Evolutionary conservation across 768 basidiomycete genomes (phyloP).

Genomic region (Artomyces pyxidatus): DNA sequence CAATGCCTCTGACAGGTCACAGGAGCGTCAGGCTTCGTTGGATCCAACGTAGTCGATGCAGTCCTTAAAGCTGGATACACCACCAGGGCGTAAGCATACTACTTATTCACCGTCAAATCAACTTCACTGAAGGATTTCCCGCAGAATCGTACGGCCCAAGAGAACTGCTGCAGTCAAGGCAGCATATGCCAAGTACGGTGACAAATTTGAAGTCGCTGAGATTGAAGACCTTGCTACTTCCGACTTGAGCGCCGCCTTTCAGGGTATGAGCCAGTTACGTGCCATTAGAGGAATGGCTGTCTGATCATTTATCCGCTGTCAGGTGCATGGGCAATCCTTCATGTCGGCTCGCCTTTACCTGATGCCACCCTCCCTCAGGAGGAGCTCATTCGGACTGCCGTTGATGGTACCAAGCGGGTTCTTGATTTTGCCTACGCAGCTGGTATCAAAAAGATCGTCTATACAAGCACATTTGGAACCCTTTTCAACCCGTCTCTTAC

Average conservation of each 20-base stretch:
- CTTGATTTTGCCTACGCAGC: not conserved
- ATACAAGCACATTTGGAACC: not conserved
- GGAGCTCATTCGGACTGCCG: not conserved
- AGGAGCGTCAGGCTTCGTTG: not conserved
- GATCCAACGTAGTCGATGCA: not conserved
- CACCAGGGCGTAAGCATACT: not conserved
- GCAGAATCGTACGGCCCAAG: not conserved
- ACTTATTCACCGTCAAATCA: not conserved
- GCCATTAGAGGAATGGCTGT: not conserved
- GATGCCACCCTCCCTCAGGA: not conserved
- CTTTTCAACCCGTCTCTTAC: not conserved
- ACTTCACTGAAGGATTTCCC: not conserved
- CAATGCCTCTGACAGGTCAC: not conserved
- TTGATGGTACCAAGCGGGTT: not conserved
- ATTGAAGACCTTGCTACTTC: not conserved
- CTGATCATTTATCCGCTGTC: not conserved
- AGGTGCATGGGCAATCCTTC: not conserved
- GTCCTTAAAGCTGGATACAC: not conserved
- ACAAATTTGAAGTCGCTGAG: conserved; percentile 1
- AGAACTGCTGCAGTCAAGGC: not conserved
- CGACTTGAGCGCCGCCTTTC: not conserved
- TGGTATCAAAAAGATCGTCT: not conserved
- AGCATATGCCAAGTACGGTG: not conserved
- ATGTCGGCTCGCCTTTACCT: not conserved
- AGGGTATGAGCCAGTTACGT: not conserved